These are phyloP conservation scores for Wickerhamomyces tratensis DNA, from an alignment of 805 yeast genomes.

Conservation along the genomic window DNA sequence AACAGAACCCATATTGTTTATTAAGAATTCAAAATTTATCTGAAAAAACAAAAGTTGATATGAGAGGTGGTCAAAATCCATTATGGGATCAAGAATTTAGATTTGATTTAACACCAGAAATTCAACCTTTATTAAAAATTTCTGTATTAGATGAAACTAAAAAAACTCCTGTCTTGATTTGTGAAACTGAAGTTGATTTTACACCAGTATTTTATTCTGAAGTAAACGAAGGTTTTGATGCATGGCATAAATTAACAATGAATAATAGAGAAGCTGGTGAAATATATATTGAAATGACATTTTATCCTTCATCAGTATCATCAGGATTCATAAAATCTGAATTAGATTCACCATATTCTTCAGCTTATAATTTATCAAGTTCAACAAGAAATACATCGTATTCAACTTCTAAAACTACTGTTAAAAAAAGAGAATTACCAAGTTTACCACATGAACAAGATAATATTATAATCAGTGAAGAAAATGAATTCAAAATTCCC, in stretches of 20 bases:
- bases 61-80: constrained; percentile 93
- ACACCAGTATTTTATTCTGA: constrained; percentile 59
- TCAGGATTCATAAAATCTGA: background rate
- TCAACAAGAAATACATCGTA: constrained; percentile 2
- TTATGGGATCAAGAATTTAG: constrained; percentile 73
- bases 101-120: constrained; percentile 54
- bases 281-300: constrained; percentile 85
- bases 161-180: constrained; percentile 78
- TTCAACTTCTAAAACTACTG: constrained; percentile 2
- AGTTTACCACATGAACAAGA: constrained; percentile 11
- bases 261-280: constrained; percentile 78
- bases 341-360: background rate
- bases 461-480: background rate
- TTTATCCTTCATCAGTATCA: constrained; percentile 44
- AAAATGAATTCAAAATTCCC: constrained; percentile 5
- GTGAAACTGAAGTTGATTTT: constrained; percentile 72
- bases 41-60: constrained; percentile 65
- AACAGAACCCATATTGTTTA: constrained; percentile 88
- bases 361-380: background rate
- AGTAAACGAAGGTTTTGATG: constrained; percentile 69
- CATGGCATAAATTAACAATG: constrained; percentile 68
- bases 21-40: constrained; percentile 76
- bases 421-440: constrained; percentile 17
- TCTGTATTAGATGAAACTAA: constrained; percentile 81
- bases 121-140: constrained; percentile 54